Evolutionary conservation across 2,329 filamentous ascomycete species (phyloP), one percentile per base, ranked within the genome.

Genomic region (Myriosclerotinia duriaeana): DNA sequence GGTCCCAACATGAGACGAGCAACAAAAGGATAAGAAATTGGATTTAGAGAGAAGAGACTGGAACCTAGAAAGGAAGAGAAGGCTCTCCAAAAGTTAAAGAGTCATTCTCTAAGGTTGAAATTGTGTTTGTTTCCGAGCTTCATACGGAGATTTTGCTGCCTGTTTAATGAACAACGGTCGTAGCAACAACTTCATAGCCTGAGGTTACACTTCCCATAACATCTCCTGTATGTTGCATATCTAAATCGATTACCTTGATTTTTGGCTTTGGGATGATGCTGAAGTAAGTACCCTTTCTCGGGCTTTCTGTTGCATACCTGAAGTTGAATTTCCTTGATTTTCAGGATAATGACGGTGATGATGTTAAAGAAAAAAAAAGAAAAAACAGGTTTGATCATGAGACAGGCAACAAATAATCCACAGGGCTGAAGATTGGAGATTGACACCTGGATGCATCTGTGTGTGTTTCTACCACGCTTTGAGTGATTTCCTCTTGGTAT

Each of bases 241-340:
- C 53, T 55, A 1, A 55, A 14, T n/a, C 12, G 3, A 26, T 26
- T 26, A 0, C 34, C 34, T 38, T 54, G 53, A 20, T 22, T 22
- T 11, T 55, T 38, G 34, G 12, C 7, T 15, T 6, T 5, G 14
- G 8, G 17, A 53, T 36, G 11, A 38, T 40, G 36, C 3, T 38
- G 17, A 14, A 22, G 20, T n/a, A 12, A 11, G n/a, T n/a, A n/a
- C n/a, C n/a, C n/a, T n/a, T n/a, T n/a, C n/a, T n/a, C n/a, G n/a
- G n/a, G n/a, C 38, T 4, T 22, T 22, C 38, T 50, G 56, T 50
- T 60, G 42, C 56, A 38, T 38, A 22, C 50, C 56, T 60, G 30
- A 36, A 15, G 17, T 20, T 2, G 11, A 9, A 20, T 38, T 50
- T 50, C 44, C 56, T 50, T 60, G 42, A 4, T 36, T 48, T 48